These are phyloP conservation scores for Abrus precatorius DNA, from an alignment of 306 rosid genomes.

Conservation along the genomic window DNA sequence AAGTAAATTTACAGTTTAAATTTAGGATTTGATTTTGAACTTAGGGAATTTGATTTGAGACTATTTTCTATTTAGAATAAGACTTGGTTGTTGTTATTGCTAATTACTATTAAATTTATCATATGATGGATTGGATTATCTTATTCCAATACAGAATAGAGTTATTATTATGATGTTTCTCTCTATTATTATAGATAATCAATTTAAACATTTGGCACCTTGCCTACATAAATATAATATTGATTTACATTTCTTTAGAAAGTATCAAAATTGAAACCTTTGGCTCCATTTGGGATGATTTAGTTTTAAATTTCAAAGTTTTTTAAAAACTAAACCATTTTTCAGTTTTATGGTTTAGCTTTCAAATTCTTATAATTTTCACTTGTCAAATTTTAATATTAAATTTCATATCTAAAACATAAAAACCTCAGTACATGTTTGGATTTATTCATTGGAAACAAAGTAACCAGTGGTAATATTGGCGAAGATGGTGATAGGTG, in stretches of 20 bases:
- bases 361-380: too few species aligned
- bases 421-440: too few species aligned
- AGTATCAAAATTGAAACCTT: background rate
- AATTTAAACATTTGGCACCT: background rate
- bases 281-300: too few species aligned
- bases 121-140: background rate
- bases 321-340: too few species aligned
- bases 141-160: background rate
- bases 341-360: too few species aligned
- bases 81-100: too few species aligned
- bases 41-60: background rate
- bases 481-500: too few species aligned
- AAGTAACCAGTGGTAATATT: too few species aligned
- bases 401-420: too few species aligned
- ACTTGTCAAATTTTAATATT: too few species aligned
- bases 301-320: too few species aligned
- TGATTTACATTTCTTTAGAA: background rate
- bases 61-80: background rate
- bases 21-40: background rate
- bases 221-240: background rate
- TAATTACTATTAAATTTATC: background rate
- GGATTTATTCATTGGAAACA: too few species aligned
- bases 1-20: background rate
- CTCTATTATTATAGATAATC: background rate
- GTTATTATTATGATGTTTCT: slow-evolving; percentile 6